phyloP scores from a whole-genome alignment of 2,329 filamentous ascomycete genomes.

The Stromatinia cepivora region DNA sequence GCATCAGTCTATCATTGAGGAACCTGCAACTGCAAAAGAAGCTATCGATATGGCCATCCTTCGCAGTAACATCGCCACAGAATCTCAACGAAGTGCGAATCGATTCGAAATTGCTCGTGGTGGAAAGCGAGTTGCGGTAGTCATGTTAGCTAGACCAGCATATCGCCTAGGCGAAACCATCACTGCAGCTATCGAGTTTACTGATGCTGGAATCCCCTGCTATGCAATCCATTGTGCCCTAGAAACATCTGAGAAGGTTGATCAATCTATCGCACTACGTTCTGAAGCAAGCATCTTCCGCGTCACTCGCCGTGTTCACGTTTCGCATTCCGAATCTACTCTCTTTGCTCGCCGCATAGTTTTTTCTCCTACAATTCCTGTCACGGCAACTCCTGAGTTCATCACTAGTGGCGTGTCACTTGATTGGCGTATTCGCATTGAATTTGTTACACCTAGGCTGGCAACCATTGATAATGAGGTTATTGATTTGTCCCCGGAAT shows the following conservation, averaged over 20 bases:
- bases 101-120: slow-evolving; percentile 93
- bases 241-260: slow-evolving; percentile 83
- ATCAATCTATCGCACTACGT: slow-evolving; percentile 75
- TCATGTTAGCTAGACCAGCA: slow-evolving; percentile 83
- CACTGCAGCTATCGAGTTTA: slow-evolving; percentile 81
- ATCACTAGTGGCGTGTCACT: slow-evolving; percentile 84
- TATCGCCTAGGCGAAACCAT: slow-evolving; percentile 89
- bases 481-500: slow-evolving; percentile 40
- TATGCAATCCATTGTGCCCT: slow-evolving; percentile 83
- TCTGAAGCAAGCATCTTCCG: slow-evolving; percentile 83
- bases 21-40: slow-evolving; percentile 69
- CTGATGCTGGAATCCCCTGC: slow-evolving; percentile 72
- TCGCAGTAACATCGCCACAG: slow-evolving; percentile 68
- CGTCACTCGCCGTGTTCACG: slow-evolving; percentile 80
- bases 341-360: slow-evolving; percentile 77
- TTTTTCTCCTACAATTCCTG: slow-evolving; percentile 81
- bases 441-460: slow-evolving; percentile 80
- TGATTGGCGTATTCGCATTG: slow-evolving; percentile 85
- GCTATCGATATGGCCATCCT: slow-evolving; percentile 90
- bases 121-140: slow-evolving; percentile 85
- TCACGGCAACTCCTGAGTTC: slow-evolving; percentile 83
- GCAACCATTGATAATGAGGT: slow-evolving; percentile 42
- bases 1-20: slow-evolving; percentile 55
- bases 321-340: slow-evolving; percentile 75
- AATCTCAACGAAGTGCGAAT: slow-evolving; percentile 79